phyloP scores from a whole-genome alignment of 257 asterid species.

The Petrea volubilis region DNA sequence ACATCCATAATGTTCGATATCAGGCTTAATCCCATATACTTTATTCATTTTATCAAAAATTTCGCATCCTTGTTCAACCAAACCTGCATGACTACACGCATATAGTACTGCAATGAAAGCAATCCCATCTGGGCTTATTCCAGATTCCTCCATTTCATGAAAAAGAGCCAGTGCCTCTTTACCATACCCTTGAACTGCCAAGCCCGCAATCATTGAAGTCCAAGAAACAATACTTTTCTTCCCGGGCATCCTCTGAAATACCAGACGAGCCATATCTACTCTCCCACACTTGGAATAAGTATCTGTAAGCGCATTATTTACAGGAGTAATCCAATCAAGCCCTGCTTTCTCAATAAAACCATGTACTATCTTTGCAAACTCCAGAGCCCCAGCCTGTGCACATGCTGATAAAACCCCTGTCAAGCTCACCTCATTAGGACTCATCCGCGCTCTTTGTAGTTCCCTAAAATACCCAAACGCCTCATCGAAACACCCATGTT shows the following conservation, averaged over 20 bases:
- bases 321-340: conserved; percentile 58
- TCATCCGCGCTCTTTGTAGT: conserved; percentile 50
- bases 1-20: conserved; percentile 87
- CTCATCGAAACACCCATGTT: conserved; percentile 52
- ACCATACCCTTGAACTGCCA: conserved; percentile 83
- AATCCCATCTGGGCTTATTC: conserved; percentile 64
- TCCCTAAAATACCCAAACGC: conserved; percentile 56
- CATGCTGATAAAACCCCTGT: conserved; percentile 79
- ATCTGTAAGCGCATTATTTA: conserved; percentile 77
- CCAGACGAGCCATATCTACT: conserved; percentile 64
- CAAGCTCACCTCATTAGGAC: conserved; percentile 75
- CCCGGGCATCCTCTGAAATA: conserved; percentile 66
- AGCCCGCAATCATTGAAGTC: conserved; percentile 73
- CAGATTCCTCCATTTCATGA: conserved; percentile 62
- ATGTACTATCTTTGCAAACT: conserved; percentile 62
- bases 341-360: conserved; percentile 70
- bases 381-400: conserved; percentile 73
- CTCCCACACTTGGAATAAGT: conserved; percentile 78
- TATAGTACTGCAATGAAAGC: conserved; percentile 60
- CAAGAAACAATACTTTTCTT: conserved; percentile 65
- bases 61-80: conserved; percentile 57
- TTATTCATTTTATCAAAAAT: conserved; percentile 59
- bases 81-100: conserved; percentile 92
- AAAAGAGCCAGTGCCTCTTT: conserved; percentile 66
- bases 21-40: conserved; percentile 52